Conservation (phyloP, 2,329 filamentous ascomycete genomes). For the Aspergillus neotritici region DNA sequence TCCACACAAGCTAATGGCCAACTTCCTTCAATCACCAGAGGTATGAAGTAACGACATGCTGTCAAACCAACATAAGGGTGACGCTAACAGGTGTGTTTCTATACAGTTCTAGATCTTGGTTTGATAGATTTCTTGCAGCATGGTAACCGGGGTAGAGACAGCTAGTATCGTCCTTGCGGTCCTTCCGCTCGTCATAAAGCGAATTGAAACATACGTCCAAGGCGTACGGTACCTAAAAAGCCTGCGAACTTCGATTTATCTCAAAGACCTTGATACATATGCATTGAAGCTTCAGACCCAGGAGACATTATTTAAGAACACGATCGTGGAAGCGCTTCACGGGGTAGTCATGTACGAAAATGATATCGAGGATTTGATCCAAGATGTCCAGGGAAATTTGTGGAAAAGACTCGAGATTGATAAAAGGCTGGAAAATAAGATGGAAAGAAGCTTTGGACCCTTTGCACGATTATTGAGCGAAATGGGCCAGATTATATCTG, state of each 20-base stretch:
- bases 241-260: conserved; percentile 15
- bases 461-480: not conserved
- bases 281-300: conserved; percentile 4
- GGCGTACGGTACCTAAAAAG: conserved; percentile 36
- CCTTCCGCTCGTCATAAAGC: conserved; percentile 32
- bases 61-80: too few species aligned
- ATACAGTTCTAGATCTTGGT: too few species aligned
- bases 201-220: conserved; percentile 32
- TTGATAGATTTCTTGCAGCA: not conserved
- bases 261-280: conserved; percentile 5
- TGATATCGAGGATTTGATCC: not conserved
- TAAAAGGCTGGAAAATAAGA: not conserved
- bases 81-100: too few species aligned
- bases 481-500: not conserved
- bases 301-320: conserved; percentile 4
- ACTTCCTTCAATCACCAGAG: too few species aligned
- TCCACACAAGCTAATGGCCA: too few species aligned
- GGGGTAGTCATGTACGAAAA: not conserved
- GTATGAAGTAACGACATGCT: too few species aligned
- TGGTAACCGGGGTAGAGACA: conserved; percentile 17
- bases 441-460: not conserved
- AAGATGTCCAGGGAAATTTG: not conserved
- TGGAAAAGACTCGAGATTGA: not conserved
- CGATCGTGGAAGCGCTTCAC: not conserved
- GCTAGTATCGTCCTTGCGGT: conserved; percentile 28